Percentiles rank a stretch among this genome's conserved stretches.
Evolutionary conservation across 495 filamentous ascomycete species (phyloP).

Genomic region (Annulohypoxylon maeteangense): DNA sequence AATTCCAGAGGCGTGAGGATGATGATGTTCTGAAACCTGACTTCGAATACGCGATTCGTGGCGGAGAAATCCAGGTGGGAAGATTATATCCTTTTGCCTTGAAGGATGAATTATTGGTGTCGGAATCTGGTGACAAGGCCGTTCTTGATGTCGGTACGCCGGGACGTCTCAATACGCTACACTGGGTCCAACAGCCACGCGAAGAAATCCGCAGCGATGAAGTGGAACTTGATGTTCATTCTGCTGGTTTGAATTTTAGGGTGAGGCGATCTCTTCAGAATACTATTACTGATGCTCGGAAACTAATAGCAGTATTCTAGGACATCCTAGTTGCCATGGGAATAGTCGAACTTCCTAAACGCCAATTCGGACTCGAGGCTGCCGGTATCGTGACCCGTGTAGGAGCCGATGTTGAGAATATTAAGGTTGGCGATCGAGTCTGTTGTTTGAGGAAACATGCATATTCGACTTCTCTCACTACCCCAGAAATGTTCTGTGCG

Average conservation of each 20-base stretch:
- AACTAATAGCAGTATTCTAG: constrained; percentile 42
- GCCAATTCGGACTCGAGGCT: constrained; percentile 49
- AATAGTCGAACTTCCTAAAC: constrained; percentile 34
- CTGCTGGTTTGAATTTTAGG: constrained; percentile 56
- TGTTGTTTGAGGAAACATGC: constrained; percentile 44
- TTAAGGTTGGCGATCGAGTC: constrained; percentile 56
- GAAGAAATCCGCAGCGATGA: constrained; percentile 38
- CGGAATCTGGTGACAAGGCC: constrained; percentile 14
- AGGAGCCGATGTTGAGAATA: constrained; percentile 49
- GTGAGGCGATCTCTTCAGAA: constrained; percentile 32
- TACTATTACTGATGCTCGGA: neutral
- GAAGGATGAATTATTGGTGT: constrained; percentile 28
- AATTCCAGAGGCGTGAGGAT: constrained; percentile 37
- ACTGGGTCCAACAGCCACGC: constrained; percentile 22
- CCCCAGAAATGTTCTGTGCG: constrained; percentile 36
- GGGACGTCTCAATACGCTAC: constrained; percentile 29
- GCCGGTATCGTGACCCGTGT: constrained; percentile 55
- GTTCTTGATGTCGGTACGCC: constrained; percentile 28
- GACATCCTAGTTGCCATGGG: constrained; percentile 53
- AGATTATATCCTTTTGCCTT: constrained; percentile 47
- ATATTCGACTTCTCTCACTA: constrained; percentile 43
- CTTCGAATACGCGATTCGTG: constrained; percentile 50
- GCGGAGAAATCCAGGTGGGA: constrained; percentile 42
- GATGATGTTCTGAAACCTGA: constrained; percentile 40
- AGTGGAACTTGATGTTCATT: constrained; percentile 53